Conservation (phyloP, 2,329 filamentous ascomycete genomes). For the Aureobasidium sp. region DNA sequence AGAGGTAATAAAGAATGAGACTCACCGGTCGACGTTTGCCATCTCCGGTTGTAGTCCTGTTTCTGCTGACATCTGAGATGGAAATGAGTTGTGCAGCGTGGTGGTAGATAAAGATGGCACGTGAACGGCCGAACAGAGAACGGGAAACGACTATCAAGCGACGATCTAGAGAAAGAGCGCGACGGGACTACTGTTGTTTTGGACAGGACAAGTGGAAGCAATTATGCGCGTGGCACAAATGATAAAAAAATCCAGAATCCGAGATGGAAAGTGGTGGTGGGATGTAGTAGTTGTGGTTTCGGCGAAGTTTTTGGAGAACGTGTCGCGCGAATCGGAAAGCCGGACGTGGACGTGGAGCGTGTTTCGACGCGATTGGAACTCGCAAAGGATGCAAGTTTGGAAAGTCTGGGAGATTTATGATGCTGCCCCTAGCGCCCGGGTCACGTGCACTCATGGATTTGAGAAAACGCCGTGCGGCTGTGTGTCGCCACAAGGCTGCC, state of each 20-base stretch:
- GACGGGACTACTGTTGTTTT: constrained; percentile 6
- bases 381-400: constrained; percentile 7
- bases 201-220: neutral
- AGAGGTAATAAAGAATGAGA: constrained; percentile 26
- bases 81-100: neutral
- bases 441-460: constrained; percentile 3
- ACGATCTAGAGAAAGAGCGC: constrained; percentile 4
- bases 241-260: constrained; percentile 1
- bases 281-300: neutral
- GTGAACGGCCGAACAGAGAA: constrained; percentile 7
- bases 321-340: constrained; percentile 10
- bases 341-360: constrained; percentile 10
- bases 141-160: constrained; percentile 8
- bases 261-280: neutral
- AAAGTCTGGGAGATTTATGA: constrained; percentile 3
- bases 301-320: neutral
- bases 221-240: constrained; percentile 10
- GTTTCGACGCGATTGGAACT: constrained; percentile 9
- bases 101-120: constrained; percentile 6
- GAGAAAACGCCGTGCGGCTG: neutral
- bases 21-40: constrained; percentile 50
- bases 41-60: constrained; percentile 12
- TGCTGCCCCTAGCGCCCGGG: neutral
- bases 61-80: constrained; percentile 10
- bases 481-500: neutral